These are phyloP conservation scores for Apiotrichum akiyoshidainum DNA, from an alignment of 1,284 basidiomycete genomes.

Conservation along the genomic window DNA sequence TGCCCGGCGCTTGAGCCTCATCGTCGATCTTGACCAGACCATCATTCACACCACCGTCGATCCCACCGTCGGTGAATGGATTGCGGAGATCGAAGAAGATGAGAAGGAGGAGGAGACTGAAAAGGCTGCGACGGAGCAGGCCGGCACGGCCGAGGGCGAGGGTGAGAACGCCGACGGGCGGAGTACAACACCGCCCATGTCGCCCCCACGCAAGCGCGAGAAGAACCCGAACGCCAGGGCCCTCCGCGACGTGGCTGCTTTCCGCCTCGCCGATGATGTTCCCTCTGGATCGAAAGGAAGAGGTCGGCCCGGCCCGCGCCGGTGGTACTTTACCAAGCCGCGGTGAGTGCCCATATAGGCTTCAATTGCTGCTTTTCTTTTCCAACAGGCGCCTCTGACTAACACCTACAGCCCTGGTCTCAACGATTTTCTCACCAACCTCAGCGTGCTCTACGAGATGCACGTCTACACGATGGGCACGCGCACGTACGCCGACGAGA, in stretches of 20 bases:
- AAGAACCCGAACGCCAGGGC: constrained; percentile 47
- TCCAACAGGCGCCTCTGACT: background rate
- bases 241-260: constrained; percentile 77
- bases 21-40: constrained; percentile 98
- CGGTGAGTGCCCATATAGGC: constrained; percentile 58
- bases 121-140: constrained; percentile 34
- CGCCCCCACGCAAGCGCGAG: constrained; percentile 24
- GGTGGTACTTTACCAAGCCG: constrained; percentile 96
- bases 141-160: background rate
- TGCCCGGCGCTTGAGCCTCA: constrained; percentile 79
- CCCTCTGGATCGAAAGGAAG: constrained; percentile 54
- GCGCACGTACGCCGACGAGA: constrained; percentile 90
- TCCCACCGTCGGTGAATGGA: constrained; percentile 97
- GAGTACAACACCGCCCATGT: constrained; percentile 23
- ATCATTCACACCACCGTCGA: constrained; percentile 98
- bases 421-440: constrained; percentile 66
- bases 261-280: constrained; percentile 77
- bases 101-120: constrained; percentile 10
- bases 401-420: constrained; percentile 72
- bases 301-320: constrained; percentile 37
- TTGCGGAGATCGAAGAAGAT: constrained; percentile 65
- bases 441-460: constrained; percentile 86
- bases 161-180: constrained; percentile 43
- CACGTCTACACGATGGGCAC: constrained; percentile 99
- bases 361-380: background rate